Conservation (phyloP, 2,329 filamentous ascomycete species). For the Colletotrichum sublineola region DNA sequence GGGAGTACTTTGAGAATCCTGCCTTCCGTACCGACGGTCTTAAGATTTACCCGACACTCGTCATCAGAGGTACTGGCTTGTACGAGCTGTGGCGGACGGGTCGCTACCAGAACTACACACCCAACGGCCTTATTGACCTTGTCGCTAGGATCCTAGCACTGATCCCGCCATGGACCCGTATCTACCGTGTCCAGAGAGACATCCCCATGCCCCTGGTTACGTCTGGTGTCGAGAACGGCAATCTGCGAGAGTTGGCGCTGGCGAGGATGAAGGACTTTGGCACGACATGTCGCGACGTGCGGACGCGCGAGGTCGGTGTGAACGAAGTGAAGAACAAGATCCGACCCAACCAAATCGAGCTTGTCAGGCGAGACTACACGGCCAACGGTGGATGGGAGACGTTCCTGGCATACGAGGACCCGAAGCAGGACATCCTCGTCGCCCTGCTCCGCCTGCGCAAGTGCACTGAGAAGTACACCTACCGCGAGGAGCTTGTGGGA, state of each 20-base stretch:
- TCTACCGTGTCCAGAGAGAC: slow-evolving; percentile 97
- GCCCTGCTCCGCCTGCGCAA: slow-evolving; percentile 89
- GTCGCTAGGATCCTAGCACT: slow-evolving; percentile 96
- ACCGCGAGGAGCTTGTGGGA: slow-evolving; percentile 84
- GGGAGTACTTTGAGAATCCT: slow-evolving; percentile 97
- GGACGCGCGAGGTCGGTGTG: slow-evolving; percentile 95
- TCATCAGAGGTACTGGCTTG: slow-evolving; percentile 94
- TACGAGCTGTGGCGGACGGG: slow-evolving; percentile 99
- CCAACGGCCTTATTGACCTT: slow-evolving; percentile 94
- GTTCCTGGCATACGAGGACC: slow-evolving; percentile 97
- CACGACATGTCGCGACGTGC: slow-evolving; percentile 94
- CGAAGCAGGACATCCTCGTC: slow-evolving; percentile 97
- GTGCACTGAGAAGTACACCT: slow-evolving; percentile 92
- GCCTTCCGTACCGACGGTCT: slow-evolving; percentile 96
- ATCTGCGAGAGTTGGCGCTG: slow-evolving; percentile 90
- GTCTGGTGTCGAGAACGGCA: slow-evolving; percentile 97
- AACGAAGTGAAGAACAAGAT: slow-evolving; percentile 99
- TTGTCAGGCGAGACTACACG: slow-evolving; percentile 91
- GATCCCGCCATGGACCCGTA: slow-evolving; percentile 96
- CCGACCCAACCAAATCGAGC: slow-evolving; percentile 93
- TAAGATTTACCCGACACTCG: slow-evolving; percentile 97
- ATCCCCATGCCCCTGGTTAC: slow-evolving; percentile 99
- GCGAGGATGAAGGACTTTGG: slow-evolving; percentile 99
- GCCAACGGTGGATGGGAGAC: slow-evolving; percentile 99
- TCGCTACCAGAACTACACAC: slow-evolving; percentile 98